phyloP scores from a whole-genome alignment of 495 filamentous ascomycete species.

The Recurvomyces mirabilis region DNA sequence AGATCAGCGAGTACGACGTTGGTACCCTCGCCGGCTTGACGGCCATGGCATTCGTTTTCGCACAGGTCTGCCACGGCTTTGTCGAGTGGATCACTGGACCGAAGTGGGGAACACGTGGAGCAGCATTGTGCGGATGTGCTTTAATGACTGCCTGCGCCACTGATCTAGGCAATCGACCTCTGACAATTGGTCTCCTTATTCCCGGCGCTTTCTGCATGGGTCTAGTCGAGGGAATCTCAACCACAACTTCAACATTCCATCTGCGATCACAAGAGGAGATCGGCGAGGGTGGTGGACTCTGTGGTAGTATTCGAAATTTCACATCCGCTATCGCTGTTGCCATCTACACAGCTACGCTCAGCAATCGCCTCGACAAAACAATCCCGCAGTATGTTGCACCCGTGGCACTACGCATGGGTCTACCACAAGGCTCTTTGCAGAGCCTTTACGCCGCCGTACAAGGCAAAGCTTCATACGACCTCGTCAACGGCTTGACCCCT shows the following conservation, averaged over 20 bases:
- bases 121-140: conserved; percentile 1
- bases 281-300: conserved; percentile 8
- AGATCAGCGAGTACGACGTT: conserved; percentile 13
- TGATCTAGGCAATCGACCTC: conserved; percentile 5
- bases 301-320: conserved; percentile 13
- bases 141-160: conserved; percentile 6
- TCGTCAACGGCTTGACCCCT: conserved; percentile 6
- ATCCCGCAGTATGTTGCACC: conserved; percentile 6
- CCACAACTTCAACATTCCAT: conserved; percentile 10
- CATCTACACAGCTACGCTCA: conserved; percentile 12
- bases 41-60: conserved; percentile 15
- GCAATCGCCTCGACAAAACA: conserved; percentile 8
- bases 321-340: conserved; percentile 7
- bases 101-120: conserved; percentile 3
- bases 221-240: conserved; percentile 6
- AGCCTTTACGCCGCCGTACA: conserved; percentile 7
- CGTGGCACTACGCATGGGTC: conserved; percentile 1
- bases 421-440: conserved; percentile 3
- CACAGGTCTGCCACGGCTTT: conserved; percentile 12
- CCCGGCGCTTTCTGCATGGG: conserved; percentile 8
- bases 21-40: conserved; percentile 9
- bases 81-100: conserved; percentile 10
- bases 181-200: conserved; percentile 11
- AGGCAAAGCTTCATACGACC: conserved; percentile 6
- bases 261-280: conserved; percentile 12